Base-by-base conservation (phyloP, 106 monocot genomes). In the Dioscorea dumetorum region DNA sequence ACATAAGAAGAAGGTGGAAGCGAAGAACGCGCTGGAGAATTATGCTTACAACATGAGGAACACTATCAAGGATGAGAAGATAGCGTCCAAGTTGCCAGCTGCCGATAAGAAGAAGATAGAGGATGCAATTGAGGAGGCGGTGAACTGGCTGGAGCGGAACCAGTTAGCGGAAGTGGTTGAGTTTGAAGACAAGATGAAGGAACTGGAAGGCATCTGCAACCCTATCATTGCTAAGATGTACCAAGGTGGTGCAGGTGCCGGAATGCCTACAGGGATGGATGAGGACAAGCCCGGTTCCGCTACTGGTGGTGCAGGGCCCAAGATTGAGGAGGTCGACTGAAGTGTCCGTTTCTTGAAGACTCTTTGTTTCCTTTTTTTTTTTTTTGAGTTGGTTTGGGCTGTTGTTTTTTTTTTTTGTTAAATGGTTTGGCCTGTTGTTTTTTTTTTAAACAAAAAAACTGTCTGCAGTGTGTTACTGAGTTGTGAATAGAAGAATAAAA, bases 21-120 rank as follows among this genome's bases (percentile, higher is more conserved):
- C 88, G 0, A 84, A 79, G 71, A 85, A 85, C 59, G 69, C 82
- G 2, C 67, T 88, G 23, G 88, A 88, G 76, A 84, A 81, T 53
- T 88, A 88, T 50, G 88, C 79, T 1, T 84, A 84, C 67, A 79
- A 77, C 68, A 79, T 89, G 84, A 67, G 79, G 68, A 89, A 82
- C 70, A 82, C 82, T 21, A 59, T 85, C 63, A 73, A 62, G 76
- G 89, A 90, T 51, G 78, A 81, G 33, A 81, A 81, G 78, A 75
- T 85, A 15, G 75, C 58, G 4, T 48, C 31, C 14, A 85, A 85
- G 74, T 50, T 85, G 18, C 12, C 32, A 17, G 49, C 67, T 8
- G 81, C 28, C 8, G 85, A 85, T 51, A 85, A 85, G 81, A 81
- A 78, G 74, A 85, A 81, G 62, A 78, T 85, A n/a, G 85, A 85